phyloP scores from a whole-genome alignment of 495 filamentous ascomycete species.

The Xylaria cubensis region DNA sequence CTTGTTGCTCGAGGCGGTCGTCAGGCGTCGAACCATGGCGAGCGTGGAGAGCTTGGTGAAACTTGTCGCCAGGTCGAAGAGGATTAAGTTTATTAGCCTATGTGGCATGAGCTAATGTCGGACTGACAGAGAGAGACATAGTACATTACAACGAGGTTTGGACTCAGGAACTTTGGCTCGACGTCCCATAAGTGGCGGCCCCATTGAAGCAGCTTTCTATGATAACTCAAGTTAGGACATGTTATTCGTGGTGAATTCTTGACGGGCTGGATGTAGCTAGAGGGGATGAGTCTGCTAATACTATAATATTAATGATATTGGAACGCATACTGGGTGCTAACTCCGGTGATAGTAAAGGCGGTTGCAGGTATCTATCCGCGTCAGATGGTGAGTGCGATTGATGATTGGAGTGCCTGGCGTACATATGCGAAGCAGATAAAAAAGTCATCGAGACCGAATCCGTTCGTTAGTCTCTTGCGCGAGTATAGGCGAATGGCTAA shows the following conservation, averaged over 20 bases:
- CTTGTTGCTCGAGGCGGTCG: constrained; percentile 30
- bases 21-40: constrained; percentile 52
- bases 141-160: constrained; percentile 50
- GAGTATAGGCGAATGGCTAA: constrained; percentile 58
- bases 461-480: constrained; percentile 49
- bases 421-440: constrained; percentile 51
- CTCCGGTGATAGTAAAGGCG: constrained; percentile 52
- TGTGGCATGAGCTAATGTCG: neutral
- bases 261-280: neutral
- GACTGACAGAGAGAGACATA: neutral
- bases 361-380: constrained; percentile 40
- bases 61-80: constrained; percentile 60
- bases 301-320: neutral
- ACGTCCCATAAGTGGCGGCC: constrained; percentile 65
- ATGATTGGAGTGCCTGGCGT: constrained; percentile 7
- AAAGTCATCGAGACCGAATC: constrained; percentile 58
- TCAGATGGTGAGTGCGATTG: neutral
- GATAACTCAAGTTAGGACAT: neutral
- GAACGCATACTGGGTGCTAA: constrained; percentile 43
- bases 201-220: constrained; percentile 52
- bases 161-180: constrained; percentile 41
- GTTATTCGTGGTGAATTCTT: neutral
- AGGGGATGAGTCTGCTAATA: neutral
- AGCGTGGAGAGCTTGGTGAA: constrained; percentile 65
- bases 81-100: constrained; percentile 57